Evolutionary conservation across 108 stramenopile species (phyloP).

Genomic region (Cyclotella kingstonii): DNA sequence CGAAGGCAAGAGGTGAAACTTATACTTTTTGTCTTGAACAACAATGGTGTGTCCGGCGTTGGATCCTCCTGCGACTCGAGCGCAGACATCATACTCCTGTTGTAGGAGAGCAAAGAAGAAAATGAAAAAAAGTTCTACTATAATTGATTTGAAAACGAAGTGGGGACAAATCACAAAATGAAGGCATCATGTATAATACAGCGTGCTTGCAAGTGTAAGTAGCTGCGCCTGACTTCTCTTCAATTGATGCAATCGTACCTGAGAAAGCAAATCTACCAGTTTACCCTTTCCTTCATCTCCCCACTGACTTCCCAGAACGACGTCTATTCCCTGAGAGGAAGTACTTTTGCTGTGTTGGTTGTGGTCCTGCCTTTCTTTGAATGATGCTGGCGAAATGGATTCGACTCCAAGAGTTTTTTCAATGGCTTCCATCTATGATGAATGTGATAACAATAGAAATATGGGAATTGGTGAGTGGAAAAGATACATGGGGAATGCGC

Average conservation of each 20-base stretch:
- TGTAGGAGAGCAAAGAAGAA: background rate
- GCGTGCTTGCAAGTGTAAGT: no score
- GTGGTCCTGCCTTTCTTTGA: background rate
- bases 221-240: no score
- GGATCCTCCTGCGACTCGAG: constrained; percentile 95
- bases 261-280: constrained; percentile 93
- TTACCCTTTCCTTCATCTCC: constrained; percentile 99
- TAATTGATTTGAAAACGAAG: background rate
- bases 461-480: background rate
- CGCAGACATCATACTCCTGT: constrained; percentile 93
- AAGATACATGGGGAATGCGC: background rate
- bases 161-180: no score
- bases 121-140: constrained; percentile 1
- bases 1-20: constrained; percentile 98
- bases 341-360: background rate
- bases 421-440: background rate
- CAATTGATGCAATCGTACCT: constrained; percentile 51
- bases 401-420: constrained; percentile 2
- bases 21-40: constrained; percentile 94
- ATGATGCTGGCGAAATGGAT: background rate
- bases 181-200: no score
- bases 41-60: constrained; percentile 99
- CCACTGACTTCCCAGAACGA: constrained; percentile 96
- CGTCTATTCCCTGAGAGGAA: constrained; percentile 70
- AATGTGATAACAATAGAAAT: background rate